Percentiles rank a stretch among this genome's conserved stretches.
Conservation (phyloP, 306 rosid species). For the Abrus precatorius region DNA sequence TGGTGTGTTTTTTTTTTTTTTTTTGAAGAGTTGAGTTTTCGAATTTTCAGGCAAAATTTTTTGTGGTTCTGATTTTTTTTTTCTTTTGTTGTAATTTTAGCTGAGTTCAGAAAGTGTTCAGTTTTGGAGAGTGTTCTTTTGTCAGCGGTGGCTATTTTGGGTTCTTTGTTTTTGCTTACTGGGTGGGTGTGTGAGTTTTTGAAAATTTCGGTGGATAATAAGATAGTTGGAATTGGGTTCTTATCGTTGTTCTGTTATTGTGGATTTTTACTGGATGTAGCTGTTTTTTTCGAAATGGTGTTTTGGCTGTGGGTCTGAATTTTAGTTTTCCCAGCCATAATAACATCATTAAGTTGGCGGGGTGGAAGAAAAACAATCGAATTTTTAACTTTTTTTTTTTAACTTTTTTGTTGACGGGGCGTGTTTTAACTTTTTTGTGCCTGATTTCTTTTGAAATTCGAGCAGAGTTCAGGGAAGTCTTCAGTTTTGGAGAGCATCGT, state of each 20-base stretch:
- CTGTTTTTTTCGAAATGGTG: background rate
- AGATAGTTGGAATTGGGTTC: background rate
- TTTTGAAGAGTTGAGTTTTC: background rate
- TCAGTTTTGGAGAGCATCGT: conserved; percentile 97
- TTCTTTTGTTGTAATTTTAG: conserved; percentile 7
- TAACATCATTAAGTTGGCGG: background rate
- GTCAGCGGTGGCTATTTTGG: background rate
- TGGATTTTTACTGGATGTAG: background rate
- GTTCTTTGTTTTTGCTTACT: background rate
- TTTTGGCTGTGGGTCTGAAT: background rate
- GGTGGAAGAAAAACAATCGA: background rate
- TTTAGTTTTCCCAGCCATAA: conserved; percentile 20
- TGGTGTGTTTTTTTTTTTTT: background rate
- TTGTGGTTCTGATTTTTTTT: background rate
- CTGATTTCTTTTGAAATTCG: background rate
- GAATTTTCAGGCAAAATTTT: background rate
- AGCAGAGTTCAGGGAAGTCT: conserved; percentile 97
- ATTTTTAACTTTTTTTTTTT: background rate
- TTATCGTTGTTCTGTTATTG: background rate
- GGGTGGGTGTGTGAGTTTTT: background rate
- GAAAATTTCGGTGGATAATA: background rate
- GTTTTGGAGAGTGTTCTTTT: background rate
- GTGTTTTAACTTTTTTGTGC: background rate
- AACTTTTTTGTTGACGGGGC: background rate
- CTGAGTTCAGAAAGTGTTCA: conserved; percentile 22